These are phyloP conservation scores for Coleophoma crateriformis DNA, from an alignment of 2,329 filamentous ascomycete genomes.

Conservation along the genomic window DNA sequence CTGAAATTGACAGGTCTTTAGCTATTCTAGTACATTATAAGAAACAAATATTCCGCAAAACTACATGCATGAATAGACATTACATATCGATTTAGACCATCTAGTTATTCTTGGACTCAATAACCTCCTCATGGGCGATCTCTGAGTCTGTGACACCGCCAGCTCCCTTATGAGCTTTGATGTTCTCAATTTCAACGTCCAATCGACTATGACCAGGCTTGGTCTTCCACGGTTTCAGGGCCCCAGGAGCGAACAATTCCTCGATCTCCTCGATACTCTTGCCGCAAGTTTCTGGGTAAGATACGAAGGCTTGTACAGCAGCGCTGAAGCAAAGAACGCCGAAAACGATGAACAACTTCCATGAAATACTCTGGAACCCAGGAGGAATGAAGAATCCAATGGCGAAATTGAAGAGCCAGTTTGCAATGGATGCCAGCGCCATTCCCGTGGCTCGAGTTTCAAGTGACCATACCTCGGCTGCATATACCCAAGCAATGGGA, in stretches of 20 bases:
- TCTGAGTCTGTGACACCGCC: no score
- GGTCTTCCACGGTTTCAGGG: slow-evolving; percentile 3
- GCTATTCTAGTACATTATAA: no score
- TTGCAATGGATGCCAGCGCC: slow-evolving; percentile 48
- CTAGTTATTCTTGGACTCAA: no score
- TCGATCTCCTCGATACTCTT: slow-evolving; percentile 29
- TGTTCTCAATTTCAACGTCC: slow-evolving; percentile 2
- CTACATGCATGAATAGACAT: no score
- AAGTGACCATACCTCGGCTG: slow-evolving; percentile 58
- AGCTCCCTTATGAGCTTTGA: not conserved
- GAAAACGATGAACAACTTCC: slow-evolving; percentile 46
- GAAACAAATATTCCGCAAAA: no score
- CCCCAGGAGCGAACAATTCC: slow-evolving; percentile 19
- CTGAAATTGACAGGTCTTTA: no score
- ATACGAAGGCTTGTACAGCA: slow-evolving; percentile 38
- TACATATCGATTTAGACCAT: no score
- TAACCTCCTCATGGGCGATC: no score
- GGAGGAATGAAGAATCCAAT: slow-evolving; percentile 53
- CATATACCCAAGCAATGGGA: slow-evolving; percentile 61
- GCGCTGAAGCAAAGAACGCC: slow-evolving; percentile 39
- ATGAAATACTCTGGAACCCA: slow-evolving; percentile 52
- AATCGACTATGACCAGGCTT: not conserved
- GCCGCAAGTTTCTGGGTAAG: slow-evolving; percentile 30
- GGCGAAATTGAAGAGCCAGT: slow-evolving; percentile 56
- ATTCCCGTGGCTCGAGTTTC: slow-evolving; percentile 56